Percentiles rank a stretch among this genome's conserved stretches.
These are phyloP conservation scores for Chrysoporthe austroafricana DNA, from an alignment of 2,329 filamentous ascomycete species.

Conservation along the genomic window DNA sequence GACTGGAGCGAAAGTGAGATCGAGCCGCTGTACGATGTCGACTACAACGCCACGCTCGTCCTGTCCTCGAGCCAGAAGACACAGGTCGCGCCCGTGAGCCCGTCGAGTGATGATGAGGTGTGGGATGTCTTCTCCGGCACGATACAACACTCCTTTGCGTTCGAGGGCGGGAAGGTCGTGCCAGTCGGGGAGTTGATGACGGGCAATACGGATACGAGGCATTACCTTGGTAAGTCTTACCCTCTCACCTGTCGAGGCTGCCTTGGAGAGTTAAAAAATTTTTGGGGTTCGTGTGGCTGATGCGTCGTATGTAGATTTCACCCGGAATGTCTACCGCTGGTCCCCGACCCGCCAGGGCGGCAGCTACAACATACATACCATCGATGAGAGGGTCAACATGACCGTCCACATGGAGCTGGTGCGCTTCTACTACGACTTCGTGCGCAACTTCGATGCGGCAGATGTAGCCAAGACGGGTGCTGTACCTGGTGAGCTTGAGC, in stretches of 20 bases:
- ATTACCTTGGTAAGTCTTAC: conserved; percentile 35
- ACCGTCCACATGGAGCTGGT: conserved; percentile 43
- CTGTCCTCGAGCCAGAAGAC: conserved; percentile 41
- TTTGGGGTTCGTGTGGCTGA: conserved; percentile 15
- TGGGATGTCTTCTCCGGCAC: conserved; percentile 39
- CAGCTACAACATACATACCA: conserved; percentile 40
- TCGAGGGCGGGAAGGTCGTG: conserved; percentile 40
- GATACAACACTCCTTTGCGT: conserved; percentile 38
- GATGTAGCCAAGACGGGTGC: conserved; percentile 17
- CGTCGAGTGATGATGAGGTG: conserved; percentile 33
- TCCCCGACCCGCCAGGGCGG: conserved; percentile 41
- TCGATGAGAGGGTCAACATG: conserved; percentile 46
- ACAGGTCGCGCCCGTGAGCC: conserved; percentile 42
- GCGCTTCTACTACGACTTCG: conserved; percentile 44
- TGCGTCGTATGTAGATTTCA: conserved; percentile 35
- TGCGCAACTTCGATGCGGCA: conserved; percentile 42
- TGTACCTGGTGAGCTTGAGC: conserved; percentile 8
- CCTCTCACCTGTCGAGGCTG: background rate
- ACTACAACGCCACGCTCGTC: conserved; percentile 46
- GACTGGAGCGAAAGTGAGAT: conserved; percentile 26
- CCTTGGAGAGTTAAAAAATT: no score
- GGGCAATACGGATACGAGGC: conserved; percentile 43
- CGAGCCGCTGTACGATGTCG: conserved; percentile 41
- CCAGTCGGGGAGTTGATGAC: conserved; percentile 44
- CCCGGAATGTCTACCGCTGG: conserved; percentile 45